phyloP scores from a whole-genome alignment of 2,329 filamentous ascomycete species.

The Botrytis porri region DNA sequence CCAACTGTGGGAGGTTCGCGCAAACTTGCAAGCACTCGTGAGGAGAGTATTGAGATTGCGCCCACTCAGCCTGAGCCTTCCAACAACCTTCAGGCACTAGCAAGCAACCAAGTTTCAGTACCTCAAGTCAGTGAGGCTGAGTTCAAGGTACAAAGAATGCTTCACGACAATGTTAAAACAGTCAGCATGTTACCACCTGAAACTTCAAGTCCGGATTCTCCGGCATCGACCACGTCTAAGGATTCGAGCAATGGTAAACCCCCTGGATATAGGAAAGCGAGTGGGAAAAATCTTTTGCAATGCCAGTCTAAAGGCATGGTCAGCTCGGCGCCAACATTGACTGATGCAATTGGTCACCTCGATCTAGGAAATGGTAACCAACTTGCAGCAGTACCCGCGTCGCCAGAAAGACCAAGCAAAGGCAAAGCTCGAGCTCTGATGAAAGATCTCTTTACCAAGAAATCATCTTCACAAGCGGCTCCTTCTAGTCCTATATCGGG shows the following conservation, averaged over 20 bases:
- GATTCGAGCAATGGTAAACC: constrained; percentile 6
- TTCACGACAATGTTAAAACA: constrained; percentile 17
- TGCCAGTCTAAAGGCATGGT: constrained; percentile 29
- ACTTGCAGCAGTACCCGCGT: neutral
- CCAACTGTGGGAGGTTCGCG: neutral
- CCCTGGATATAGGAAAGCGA: constrained; percentile 15
- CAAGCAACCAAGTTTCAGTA: neutral
- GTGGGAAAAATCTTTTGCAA: constrained; percentile 23
- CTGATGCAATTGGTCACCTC: constrained; percentile 31
- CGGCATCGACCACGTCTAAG: constrained; percentile 18
- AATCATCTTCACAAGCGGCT: constrained; percentile 24
- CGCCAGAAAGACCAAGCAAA: constrained; percentile 9
- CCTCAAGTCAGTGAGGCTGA: constrained; percentile 5
- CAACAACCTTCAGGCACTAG: neutral
- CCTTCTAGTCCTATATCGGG: constrained; percentile 16
- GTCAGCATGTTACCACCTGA: neutral
- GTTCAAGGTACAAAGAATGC: constrained; percentile 15
- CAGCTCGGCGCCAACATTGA: constrained; percentile 32
- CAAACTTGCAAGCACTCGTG: constrained; percentile 19
- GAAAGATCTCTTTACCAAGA: constrained; percentile 34
- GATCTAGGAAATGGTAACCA: constrained; percentile 22
- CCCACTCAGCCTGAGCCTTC: neutral
- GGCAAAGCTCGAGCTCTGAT: constrained; percentile 30
- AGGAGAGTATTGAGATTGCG: constrained; percentile 5
- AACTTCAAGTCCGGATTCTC: constrained; percentile 13